phyloP scores from a whole-genome alignment of 176 grass and related monocot species.

The Avena atlantica region DNA sequence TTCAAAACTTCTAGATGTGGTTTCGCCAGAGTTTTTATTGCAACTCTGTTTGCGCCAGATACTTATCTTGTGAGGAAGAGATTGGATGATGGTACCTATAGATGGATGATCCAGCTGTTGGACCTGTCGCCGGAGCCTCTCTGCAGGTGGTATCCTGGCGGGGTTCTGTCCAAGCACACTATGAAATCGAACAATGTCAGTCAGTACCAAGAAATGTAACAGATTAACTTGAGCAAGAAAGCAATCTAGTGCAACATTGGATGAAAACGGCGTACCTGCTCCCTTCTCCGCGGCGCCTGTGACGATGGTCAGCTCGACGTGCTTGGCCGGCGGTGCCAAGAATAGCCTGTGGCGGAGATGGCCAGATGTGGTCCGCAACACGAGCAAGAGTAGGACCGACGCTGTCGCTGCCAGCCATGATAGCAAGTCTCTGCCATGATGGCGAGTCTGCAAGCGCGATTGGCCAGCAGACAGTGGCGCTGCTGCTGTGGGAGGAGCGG shows the following conservation, averaged over 20 bases:
- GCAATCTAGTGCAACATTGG: background rate
- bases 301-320: slow-evolving; percentile 57
- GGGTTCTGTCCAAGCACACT: slow-evolving; percentile 59
- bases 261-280: slow-evolving; percentile 32
- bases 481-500: too few species aligned
- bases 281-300: slow-evolving; percentile 45
- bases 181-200: background rate
- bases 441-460: too few species aligned
- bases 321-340: background rate
- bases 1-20: too few species aligned
- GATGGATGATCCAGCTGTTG: background rate
- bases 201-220: too few species aligned
- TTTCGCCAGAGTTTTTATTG: too few species aligned
- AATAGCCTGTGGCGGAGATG: background rate
- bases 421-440: too few species aligned
- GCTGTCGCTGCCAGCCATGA: too few species aligned
- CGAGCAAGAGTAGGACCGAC: slow-evolving; percentile 4
- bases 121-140: background rate
- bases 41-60: too few species aligned
- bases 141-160: background rate
- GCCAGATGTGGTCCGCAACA: background rate
- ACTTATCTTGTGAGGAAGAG: too few species aligned
- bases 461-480: too few species aligned
- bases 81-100: background rate
- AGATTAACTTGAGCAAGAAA: too few species aligned